Conservation (phyloP, 225 moss, liverwort and hornwort species). For the Pseudisothecium myosuroides region DNA sequence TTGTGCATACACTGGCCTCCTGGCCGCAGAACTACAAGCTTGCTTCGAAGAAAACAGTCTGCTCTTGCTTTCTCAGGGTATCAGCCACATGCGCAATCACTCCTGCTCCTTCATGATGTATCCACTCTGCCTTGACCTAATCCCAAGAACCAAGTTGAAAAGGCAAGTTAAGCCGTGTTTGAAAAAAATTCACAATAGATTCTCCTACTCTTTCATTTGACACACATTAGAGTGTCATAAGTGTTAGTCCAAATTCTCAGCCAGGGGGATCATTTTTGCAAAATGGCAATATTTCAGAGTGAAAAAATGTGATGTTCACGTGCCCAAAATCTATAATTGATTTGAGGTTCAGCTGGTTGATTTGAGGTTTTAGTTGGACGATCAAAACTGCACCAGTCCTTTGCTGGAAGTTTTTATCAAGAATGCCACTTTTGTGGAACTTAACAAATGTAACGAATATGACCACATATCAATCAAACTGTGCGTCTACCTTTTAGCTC, state of each 20-base stretch:
- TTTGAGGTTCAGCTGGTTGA: background rate
- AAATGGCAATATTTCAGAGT: background rate
- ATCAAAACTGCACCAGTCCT: background rate
- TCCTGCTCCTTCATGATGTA: conserved; percentile 61
- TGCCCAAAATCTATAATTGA: background rate
- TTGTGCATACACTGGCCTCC: background rate
- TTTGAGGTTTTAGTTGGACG: too few species aligned
- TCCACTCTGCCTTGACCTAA: conserved; percentile 60
- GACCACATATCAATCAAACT: background rate
- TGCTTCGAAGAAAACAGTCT: background rate
- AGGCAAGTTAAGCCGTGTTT: background rate
- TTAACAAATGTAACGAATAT: background rate
- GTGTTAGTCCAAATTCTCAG: background rate
- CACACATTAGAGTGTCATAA: background rate
- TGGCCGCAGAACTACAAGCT: background rate
- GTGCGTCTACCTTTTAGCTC: background rate
- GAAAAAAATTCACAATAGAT: background rate
- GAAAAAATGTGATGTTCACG: background rate
- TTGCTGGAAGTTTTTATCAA: background rate
- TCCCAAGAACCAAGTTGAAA: background rate
- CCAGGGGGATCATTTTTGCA: background rate
- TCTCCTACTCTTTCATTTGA: background rate
- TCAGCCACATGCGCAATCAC: conserved; percentile 74
- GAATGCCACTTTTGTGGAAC: background rate
- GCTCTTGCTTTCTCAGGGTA: conserved; percentile 41